Conservation (phyloP, 768 basidiomycete genomes). For the Tubosaeta sp. region DNA sequence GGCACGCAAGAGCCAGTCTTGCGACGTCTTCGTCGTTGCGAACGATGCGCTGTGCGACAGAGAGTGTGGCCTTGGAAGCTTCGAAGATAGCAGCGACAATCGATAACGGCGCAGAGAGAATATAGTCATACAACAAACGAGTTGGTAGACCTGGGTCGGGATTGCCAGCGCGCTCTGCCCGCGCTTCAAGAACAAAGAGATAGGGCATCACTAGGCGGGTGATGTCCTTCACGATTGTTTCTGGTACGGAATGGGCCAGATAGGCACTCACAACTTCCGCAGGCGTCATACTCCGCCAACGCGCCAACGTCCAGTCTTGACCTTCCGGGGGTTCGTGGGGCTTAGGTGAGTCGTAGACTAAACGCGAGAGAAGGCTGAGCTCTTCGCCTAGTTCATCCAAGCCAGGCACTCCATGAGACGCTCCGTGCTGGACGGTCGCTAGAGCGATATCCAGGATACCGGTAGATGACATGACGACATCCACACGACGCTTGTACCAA, state of each 20-base stretch:
- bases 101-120: conserved; percentile 63
- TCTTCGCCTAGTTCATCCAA: conserved; percentile 92
- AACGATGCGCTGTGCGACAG: conserved; percentile 65
- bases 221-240: conserved; percentile 64
- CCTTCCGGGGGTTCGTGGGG: conserved; percentile 35
- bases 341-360: conserved; percentile 78
- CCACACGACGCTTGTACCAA: conserved; percentile 76
- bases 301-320: conserved; percentile 71
- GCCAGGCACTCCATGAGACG: conserved; percentile 68
- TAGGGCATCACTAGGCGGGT: conserved; percentile 83
- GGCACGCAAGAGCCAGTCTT: conserved; percentile 77
- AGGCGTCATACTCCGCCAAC: conserved; percentile 70
- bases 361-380: conserved; percentile 75
- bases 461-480: conserved; percentile 54
- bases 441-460: conserved; percentile 81
- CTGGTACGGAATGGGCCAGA: conserved; percentile 64
- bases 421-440: conserved; percentile 78
- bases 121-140: conserved; percentile 66
- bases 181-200: conserved; percentile 86
- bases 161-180: conserved; percentile 72
- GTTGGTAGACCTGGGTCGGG: conserved; percentile 65
- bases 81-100: conserved; percentile 77
- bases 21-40: conserved; percentile 80
- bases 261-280: conserved; percentile 68
- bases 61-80: conserved; percentile 86